Percentiles rank a stretch among this genome's conserved stretches.
These are phyloP conservation scores for Gracilaria domingensis DNA, from an alignment of 23 red algal genomes.

Conservation along the genomic window DNA sequence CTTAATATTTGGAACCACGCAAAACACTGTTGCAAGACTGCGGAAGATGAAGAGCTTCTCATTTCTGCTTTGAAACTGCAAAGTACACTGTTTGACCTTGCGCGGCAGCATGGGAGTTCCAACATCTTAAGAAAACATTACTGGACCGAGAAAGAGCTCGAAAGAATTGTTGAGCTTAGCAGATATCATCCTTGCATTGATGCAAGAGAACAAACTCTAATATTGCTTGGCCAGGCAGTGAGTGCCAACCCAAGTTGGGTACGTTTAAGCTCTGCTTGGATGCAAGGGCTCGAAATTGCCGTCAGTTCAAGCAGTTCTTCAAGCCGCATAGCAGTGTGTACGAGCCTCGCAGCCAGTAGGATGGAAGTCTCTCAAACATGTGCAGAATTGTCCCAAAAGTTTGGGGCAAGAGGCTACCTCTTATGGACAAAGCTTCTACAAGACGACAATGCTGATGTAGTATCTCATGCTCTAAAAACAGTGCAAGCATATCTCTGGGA, in stretches of 20 bases:
- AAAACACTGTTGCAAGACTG: background rate
- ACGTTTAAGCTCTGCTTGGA: slow-evolving; percentile 17
- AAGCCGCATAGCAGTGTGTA: slow-evolving; percentile 31
- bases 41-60: slow-evolving; percentile 17
- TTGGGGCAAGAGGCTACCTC: slow-evolving; percentile 2
- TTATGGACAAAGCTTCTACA: slow-evolving; percentile 22
- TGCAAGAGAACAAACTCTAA: slow-evolving; percentile 33
- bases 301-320: background rate
- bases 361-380: background rate
- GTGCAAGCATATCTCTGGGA: slow-evolving; percentile 23
- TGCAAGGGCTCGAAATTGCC: slow-evolving; percentile 19
- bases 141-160: slow-evolving; percentile 1
- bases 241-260: background rate
- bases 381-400: background rate
- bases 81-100: slow-evolving; percentile 2
- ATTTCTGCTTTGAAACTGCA: slow-evolving; percentile 2
- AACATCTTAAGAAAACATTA: background rate
- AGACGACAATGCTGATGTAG: slow-evolving; percentile 43
- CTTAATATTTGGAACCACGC: background rate
- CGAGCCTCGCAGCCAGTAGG: background rate
- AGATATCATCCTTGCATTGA: slow-evolving; percentile 46
- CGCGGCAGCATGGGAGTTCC: background rate
- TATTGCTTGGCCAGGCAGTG: slow-evolving; percentile 27
- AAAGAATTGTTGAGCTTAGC: slow-evolving; percentile 23
- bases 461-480: background rate